Evolutionary conservation across 495 filamentous ascomycete species (phyloP).

Genomic region (Apiosordaria backusii): DNA sequence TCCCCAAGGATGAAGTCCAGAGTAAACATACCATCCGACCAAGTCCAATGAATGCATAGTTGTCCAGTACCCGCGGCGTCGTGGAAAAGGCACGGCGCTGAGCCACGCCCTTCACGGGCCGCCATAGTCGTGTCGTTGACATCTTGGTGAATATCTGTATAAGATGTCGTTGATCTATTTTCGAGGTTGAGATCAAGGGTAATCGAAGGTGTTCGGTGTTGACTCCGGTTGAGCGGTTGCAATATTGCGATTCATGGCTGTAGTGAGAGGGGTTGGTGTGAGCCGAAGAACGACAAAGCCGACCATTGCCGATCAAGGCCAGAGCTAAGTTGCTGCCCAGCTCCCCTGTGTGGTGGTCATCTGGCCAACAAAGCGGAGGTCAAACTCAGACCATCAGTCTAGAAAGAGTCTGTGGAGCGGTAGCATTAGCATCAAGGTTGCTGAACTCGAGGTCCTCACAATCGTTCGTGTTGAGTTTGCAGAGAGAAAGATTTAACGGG

Average conservation of each 20-base stretch:
- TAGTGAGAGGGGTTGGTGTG: conserved; percentile 9
- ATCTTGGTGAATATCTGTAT: conserved; percentile 30
- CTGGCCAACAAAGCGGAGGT: conserved; percentile 7
- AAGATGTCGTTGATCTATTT: not conserved
- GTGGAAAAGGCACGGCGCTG: conserved; percentile 55
- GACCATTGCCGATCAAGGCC: conserved; percentile 35
- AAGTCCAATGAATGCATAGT: conserved; percentile 81
- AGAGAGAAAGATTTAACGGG: conserved; percentile 1
- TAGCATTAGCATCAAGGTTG: not conserved
- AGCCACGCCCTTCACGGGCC: conserved; percentile 17
- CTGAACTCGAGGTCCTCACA: not conserved
- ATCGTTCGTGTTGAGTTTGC: not conserved
- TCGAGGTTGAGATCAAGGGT: not conserved
- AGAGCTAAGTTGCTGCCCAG: conserved; percentile 13
- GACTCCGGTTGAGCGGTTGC: conserved; percentile 13
- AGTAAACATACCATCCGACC: conserved; percentile 72
- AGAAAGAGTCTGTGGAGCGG: conserved; percentile 5
- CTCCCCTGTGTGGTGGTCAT: conserved; percentile 13
- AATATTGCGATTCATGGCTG: not conserved
- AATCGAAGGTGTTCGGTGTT: not conserved
- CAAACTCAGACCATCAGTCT: not conserved
- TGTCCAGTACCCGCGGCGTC: conserved; percentile 52
- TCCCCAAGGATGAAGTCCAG: not conserved
- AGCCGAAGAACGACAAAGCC: conserved; percentile 26
- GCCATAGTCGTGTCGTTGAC: conserved; percentile 27